These are phyloP conservation scores for Prunella vulgaris DNA, from an alignment of 257 asterid species.

Conservation along the genomic window DNA sequence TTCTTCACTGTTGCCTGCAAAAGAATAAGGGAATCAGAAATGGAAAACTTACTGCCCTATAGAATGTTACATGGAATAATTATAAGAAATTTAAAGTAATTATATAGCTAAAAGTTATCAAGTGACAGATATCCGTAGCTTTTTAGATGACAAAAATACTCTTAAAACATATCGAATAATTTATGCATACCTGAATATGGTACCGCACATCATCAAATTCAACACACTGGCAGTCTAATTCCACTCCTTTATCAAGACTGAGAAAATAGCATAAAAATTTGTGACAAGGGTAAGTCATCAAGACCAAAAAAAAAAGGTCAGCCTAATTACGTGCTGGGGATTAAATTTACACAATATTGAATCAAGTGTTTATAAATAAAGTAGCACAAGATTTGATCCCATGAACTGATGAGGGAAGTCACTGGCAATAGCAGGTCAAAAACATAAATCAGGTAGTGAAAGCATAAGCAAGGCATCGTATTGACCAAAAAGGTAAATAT, in stretches of 20 bases:
- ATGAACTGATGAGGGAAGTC: neutral
- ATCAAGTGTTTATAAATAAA: neutral
- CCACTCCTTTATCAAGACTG: constrained; percentile 95
- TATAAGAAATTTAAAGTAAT: neutral
- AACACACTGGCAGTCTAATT: constrained; percentile 85
- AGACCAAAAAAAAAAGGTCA: neutral
- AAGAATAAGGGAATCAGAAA: constrained; percentile 1
- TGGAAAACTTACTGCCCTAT: neutral
- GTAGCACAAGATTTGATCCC: constrained; percentile 2
- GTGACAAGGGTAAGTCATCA: constrained; percentile 4
- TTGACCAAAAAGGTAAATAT: constrained; percentile 3
- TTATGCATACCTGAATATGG: constrained; percentile 72
- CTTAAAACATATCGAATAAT: neutral
- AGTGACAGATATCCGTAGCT: neutral
- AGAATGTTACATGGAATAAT: neutral
- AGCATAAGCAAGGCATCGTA: constrained; percentile 14
- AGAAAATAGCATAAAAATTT: constrained; percentile 14
- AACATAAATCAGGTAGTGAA: constrained; percentile 1
- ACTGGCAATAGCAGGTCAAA: neutral
- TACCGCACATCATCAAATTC: constrained; percentile 91
- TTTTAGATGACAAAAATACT: neutral
- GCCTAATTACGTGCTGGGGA: neutral
- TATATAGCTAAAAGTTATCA: neutral
- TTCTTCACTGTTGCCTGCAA: constrained; percentile 77
- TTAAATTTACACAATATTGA: neutral